Evolutionary conservation across 2,329 filamentous ascomycete genomes (phyloP).

Genomic region (Curvularia eragrostidis): DNA sequence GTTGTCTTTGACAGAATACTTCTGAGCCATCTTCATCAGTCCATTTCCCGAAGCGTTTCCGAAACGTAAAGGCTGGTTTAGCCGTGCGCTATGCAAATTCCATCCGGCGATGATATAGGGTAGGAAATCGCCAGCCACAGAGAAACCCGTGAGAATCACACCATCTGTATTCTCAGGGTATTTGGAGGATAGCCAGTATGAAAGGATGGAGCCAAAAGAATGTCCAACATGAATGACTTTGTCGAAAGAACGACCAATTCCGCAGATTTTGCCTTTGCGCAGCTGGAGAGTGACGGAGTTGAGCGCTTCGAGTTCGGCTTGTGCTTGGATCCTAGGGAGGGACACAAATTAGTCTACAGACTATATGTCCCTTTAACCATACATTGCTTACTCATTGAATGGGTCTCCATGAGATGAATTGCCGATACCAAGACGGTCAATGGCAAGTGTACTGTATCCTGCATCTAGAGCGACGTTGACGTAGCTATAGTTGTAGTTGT

Average conservation of each 20-base stretch:
- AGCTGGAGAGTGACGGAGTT: conserved; percentile 60
- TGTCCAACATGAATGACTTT: conserved; percentile 68
- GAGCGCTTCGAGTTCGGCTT: conserved; percentile 65
- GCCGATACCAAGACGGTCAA: conserved; percentile 68
- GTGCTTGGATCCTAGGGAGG: conserved; percentile 58
- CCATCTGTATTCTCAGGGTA: conserved; percentile 64
- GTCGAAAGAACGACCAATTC: conserved; percentile 48
- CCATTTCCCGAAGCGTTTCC: conserved; percentile 35
- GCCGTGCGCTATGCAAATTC: conserved; percentile 57
- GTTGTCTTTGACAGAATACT: conserved; percentile 21
- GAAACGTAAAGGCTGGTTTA: conserved; percentile 52
- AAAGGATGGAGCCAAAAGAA: conserved; percentile 67
- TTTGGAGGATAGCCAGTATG: conserved; percentile 61
- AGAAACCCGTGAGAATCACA: conserved; percentile 67
- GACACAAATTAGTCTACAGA: neutral
- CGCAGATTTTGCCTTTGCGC: conserved; percentile 55
- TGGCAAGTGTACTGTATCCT: conserved; percentile 66
- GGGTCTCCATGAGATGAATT: conserved; percentile 65
- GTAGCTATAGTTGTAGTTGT: conserved; percentile 69
- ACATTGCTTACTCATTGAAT: conserved; percentile 54
- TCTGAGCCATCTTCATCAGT: conserved; percentile 14
- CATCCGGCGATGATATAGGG: conserved; percentile 54
- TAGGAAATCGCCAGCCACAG: conserved; percentile 56
- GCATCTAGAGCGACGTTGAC: conserved; percentile 61
- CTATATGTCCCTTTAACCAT: too few relatives aligned